Conservation (phyloP, 495 filamentous ascomycete species). For the Hypomontagnella monticulosa region DNA sequence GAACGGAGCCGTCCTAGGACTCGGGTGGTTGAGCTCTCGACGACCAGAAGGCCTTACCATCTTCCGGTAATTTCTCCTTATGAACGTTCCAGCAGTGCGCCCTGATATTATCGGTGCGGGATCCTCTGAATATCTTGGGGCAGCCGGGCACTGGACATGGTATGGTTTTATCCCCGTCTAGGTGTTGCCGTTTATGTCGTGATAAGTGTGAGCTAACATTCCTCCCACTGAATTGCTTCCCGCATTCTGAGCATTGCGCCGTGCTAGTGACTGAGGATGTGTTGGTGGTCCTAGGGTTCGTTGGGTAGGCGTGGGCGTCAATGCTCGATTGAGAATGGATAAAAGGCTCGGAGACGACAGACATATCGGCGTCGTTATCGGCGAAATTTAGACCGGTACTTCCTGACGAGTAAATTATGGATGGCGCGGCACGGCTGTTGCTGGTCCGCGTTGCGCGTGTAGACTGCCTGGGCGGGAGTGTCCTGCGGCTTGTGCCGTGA, state of each 20-base stretch:
- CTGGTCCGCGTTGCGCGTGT: constrained; percentile 4
- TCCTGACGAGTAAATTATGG: constrained; percentile 5
- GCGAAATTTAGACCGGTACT: background rate
- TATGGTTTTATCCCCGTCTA: background rate
- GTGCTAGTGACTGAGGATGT: background rate
- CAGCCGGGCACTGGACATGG: constrained; percentile 10
- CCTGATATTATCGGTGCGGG: constrained; percentile 34
- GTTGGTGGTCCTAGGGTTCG: constrained; percentile 1
- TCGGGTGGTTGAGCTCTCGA: background rate
- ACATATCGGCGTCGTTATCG: constrained; percentile 6
- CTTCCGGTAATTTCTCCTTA: background rate
- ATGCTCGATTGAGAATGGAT: background rate
- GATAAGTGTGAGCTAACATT: constrained; percentile 28
- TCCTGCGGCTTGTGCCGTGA: background rate
- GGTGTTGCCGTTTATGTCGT: constrained; percentile 24
- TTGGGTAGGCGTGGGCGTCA: background rate
- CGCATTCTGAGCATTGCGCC: constrained; percentile 14
- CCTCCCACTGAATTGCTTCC: constrained; percentile 10
- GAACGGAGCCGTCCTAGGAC: too few relatives aligned
- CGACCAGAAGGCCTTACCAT: constrained; percentile 27
- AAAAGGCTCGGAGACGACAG: constrained; percentile 1
- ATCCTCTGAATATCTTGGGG: constrained; percentile 11
- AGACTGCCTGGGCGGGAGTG: background rate
- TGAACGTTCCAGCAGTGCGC: constrained; percentile 26
- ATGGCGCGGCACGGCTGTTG: constrained; percentile 11